phyloP scores from a whole-genome alignment of 352 stramenopile genomes.

The Pythium chondricola region DNA sequence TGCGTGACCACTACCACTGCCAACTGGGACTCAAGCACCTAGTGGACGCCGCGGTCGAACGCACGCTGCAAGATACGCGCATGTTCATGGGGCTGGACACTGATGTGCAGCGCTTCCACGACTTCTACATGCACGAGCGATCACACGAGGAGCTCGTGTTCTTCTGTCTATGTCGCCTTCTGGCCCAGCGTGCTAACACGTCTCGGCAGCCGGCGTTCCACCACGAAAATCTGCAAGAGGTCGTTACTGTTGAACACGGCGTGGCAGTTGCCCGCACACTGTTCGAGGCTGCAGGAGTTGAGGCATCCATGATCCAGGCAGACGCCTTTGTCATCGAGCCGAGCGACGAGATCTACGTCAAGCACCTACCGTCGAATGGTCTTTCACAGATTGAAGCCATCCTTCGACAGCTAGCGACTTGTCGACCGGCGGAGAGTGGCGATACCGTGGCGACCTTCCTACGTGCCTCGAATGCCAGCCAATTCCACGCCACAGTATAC shows the following conservation, averaged over 20 bases:
- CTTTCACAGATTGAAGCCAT: conserved; percentile 50
- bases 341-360: conserved; percentile 45
- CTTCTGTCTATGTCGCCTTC: conserved; percentile 43
- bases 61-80: conserved; percentile 24
- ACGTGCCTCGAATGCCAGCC: conserved; percentile 45
- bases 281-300: conserved; percentile 44
- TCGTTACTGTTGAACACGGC: conserved; percentile 38
- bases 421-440: not conserved
- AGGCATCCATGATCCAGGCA: conserved; percentile 25
- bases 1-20: conserved; percentile 60
- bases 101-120: conserved; percentile 54
- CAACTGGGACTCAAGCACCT: conserved; percentile 46
- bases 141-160: conserved; percentile 57
- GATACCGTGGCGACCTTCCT: not conserved
- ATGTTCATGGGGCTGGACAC: conserved; percentile 35
- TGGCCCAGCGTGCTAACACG: conserved; percentile 8
- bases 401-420: conserved; percentile 23
- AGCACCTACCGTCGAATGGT: conserved; percentile 43
- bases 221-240: conserved; percentile 40
- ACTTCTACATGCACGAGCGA: conserved; percentile 40
- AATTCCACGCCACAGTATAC: conserved; percentile 55
- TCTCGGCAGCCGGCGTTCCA: conserved; percentile 46
- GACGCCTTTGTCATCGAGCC: conserved; percentile 42
- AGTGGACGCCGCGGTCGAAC: conserved; percentile 36
- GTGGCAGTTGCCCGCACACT: conserved; percentile 34